phyloP scores from a whole-genome alignment of 2,329 filamentous ascomycete species.

The Ceratocystis cacaofunesta region DNA sequence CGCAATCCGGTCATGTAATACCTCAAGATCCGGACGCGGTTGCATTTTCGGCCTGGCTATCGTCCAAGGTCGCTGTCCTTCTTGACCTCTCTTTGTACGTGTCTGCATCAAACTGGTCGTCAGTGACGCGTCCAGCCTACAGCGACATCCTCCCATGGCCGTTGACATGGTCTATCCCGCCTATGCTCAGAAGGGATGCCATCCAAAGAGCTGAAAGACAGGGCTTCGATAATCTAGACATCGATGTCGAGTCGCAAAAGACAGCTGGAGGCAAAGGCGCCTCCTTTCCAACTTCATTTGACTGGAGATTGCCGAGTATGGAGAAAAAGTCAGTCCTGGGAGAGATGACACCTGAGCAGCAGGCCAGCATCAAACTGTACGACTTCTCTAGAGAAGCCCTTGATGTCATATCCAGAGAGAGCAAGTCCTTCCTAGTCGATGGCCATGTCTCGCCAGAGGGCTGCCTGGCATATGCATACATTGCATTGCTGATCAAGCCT shows the following conservation, averaged over 20 bases:
- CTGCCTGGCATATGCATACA: constrained; percentile 66
- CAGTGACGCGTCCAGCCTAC: constrained; percentile 64
- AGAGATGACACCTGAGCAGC: constrained; percentile 54
- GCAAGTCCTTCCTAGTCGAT: constrained; percentile 18
- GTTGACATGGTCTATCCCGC: constrained; percentile 72
- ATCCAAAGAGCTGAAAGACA: constrained; percentile 54
- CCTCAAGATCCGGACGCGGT: constrained; percentile 32
- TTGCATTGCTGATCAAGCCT: constrained; percentile 52
- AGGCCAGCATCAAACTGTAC: constrained; percentile 61
- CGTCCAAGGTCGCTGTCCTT: constrained; percentile 59
- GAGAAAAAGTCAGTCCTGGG: constrained; percentile 42
- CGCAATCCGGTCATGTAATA: constrained; percentile 17
- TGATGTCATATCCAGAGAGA: constrained; percentile 31
- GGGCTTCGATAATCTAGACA: constrained; percentile 52
- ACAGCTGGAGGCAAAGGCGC: constrained; percentile 23
- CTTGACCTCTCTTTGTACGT: constrained; percentile 81
- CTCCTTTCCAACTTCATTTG: constrained; percentile 27
- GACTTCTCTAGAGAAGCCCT: constrained; percentile 56
- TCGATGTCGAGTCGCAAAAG: constrained; percentile 30
- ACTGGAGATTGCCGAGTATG: constrained; percentile 25
- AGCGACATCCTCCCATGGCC: constrained; percentile 70
- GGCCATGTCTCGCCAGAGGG: constrained; percentile 38
- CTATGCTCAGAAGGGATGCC: constrained; percentile 54
- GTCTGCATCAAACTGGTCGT: constrained; percentile 73
- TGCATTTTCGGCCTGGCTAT: constrained; percentile 53